Percentiles rank a stretch among this genome's conserved stretches.
Conservation (phyloP, 768 basidiomycete species). For the Xerocomellus chrysenteron region DNA sequence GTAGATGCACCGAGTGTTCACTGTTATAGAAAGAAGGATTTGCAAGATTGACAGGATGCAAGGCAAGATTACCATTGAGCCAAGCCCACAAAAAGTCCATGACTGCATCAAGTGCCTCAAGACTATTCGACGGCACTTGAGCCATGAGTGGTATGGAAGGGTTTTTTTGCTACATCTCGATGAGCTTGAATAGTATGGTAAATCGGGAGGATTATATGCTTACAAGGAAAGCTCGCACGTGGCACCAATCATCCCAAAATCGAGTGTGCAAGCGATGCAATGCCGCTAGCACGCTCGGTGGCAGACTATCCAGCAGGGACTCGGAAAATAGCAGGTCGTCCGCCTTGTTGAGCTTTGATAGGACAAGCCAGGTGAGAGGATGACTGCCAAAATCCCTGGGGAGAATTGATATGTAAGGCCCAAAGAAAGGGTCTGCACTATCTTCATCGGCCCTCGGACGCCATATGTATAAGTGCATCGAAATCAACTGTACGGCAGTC, state of each 20-base stretch:
- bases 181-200: background rate
- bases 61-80: constrained; percentile 68
- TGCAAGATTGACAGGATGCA: constrained; percentile 2
- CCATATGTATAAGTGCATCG: constrained; percentile 76
- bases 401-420: constrained; percentile 77
- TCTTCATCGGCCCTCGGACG: constrained; percentile 43
- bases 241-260: constrained; percentile 61
- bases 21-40: constrained; percentile 37
- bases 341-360: constrained; percentile 18
- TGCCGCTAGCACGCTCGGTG: constrained; percentile 43
- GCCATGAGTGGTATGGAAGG: background rate
- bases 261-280: constrained; percentile 44
- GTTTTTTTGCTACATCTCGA: constrained; percentile 3
- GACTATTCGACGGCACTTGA: background rate
- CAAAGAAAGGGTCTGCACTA: constrained; percentile 56
- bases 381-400: constrained; percentile 74
- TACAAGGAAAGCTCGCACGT: constrained; percentile 53
- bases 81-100: constrained; percentile 82
- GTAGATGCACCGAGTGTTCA: constrained; percentile 91
- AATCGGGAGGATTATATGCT: constrained; percentile 16
- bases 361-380: constrained; percentile 75
- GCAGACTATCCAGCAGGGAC: constrained; percentile 43
- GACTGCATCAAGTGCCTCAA: constrained; percentile 7
- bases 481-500: constrained; percentile 72
- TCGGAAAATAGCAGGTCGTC: constrained; percentile 15